Percentiles rank a stretch among this genome's conserved stretches.
Conservation (phyloP, 345 rosid species). For the Ricinus communis region DNA sequence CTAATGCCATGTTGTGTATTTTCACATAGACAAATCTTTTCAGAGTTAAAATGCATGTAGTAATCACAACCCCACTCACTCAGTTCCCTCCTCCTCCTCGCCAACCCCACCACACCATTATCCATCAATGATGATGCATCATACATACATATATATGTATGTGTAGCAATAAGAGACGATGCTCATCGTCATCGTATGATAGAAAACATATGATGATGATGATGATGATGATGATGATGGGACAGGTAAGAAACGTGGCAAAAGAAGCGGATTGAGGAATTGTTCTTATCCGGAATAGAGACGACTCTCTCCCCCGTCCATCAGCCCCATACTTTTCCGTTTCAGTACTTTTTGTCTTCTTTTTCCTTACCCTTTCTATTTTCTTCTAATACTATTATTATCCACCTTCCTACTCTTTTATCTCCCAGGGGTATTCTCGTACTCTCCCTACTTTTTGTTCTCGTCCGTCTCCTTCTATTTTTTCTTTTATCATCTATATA, state of each 20-base stretch:
- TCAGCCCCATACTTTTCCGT: conserved; percentile 30
- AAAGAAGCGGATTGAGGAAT: conserved; percentile 13
- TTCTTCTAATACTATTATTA: background rate
- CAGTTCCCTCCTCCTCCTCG: background rate
- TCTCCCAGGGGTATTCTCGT: too few relatives aligned
- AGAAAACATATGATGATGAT: too few relatives aligned
- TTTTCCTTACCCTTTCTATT: background rate
- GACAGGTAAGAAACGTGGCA: conserved; percentile 23
- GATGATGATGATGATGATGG: conserved; percentile 11
- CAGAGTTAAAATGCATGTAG: conserved; percentile 13
- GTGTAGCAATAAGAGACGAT: too few relatives aligned
- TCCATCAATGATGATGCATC: conserved; percentile 13
- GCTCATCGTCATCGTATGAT: too few relatives aligned
- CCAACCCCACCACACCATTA: background rate
- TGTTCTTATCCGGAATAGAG: conserved; percentile 29
- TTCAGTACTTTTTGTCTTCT: conserved; percentile 33
- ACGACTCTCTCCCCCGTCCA: background rate
- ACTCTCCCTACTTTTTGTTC: too few relatives aligned
- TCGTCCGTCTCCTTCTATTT: too few relatives aligned
- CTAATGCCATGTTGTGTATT: background rate
- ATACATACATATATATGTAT: too few relatives aligned
- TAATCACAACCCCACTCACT: conserved; percentile 2
- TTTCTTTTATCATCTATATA: too few relatives aligned
- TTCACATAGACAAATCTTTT: conserved; percentile 8
- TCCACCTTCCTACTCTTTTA: too few relatives aligned